Evolutionary conservation across 1,139 yeast species (phyloP).

Genomic region (Geotrichum restrictum): DNA sequence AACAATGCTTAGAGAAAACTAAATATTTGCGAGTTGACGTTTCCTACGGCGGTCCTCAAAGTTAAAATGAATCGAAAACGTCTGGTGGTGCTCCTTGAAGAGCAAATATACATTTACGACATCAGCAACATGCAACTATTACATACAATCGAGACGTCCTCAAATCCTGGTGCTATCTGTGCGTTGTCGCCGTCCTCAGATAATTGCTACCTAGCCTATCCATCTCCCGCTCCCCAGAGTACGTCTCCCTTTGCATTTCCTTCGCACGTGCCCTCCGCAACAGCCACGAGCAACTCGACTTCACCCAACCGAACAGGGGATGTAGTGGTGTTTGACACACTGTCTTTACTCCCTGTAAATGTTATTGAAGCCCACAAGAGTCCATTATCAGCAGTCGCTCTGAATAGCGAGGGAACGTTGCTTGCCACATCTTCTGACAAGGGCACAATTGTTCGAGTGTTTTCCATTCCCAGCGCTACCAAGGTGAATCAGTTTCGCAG

Average conservation of each 20-base stretch:
- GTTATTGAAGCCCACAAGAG: conserved; percentile 94
- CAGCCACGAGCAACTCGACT: conserved; percentile 24
- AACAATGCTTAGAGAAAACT: conserved; percentile 41
- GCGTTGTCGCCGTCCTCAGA: conserved; percentile 65
- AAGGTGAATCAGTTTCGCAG: conserved; percentile 86
- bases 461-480: conserved; percentile 76
- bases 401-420: conserved; percentile 75
- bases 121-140: conserved; percentile 80
- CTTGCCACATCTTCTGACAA: conserved; percentile 93
- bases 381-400: conserved; percentile 69
- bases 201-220: conserved; percentile 73
- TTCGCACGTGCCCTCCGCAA: conserved; percentile 24
- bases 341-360: conserved; percentile 73
- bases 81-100: conserved; percentile 71
- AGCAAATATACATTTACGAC: conserved; percentile 86
- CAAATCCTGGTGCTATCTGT: conserved; percentile 54
- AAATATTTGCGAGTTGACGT: conserved; percentile 80
- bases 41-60: conserved; percentile 75
- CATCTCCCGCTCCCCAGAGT: conserved; percentile 59
- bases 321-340: conserved; percentile 77
- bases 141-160: conserved; percentile 81
- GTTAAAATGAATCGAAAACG: conserved; percentile 74
- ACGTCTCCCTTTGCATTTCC: conserved; percentile 36
- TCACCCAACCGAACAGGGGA: conserved; percentile 61
- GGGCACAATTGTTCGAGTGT: conserved; percentile 88